These are phyloP conservation scores for Phoma sp. DNA, from an alignment of 2,329 filamentous ascomycete species.

Conservation along the genomic window DNA sequence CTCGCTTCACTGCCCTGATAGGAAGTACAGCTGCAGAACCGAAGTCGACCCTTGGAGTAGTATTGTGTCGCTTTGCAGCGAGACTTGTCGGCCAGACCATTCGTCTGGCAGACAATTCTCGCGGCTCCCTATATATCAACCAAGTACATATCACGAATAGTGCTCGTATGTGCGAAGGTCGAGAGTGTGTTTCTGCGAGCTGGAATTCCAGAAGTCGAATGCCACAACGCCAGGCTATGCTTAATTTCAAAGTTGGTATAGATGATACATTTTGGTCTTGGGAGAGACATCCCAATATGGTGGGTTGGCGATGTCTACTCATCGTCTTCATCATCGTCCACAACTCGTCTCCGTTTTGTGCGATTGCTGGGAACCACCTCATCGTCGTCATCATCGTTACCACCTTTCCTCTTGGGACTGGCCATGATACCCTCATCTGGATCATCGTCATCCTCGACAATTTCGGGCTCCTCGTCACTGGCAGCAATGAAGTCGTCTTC, in stretches of 20 bases:
- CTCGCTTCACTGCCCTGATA: neutral
- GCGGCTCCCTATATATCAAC: no score
- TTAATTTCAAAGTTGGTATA: constrained; percentile 18
- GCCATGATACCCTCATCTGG: constrained; percentile 57
- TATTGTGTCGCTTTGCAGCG: no score
- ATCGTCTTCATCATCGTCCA: constrained; percentile 59
- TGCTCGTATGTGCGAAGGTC: neutral
- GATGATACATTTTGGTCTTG: neutral
- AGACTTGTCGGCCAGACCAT: no score
- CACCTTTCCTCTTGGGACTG: constrained; percentile 50
- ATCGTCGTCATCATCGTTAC: constrained; percentile 48
- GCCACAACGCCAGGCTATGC: constrained; percentile 35
- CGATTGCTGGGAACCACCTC: constrained; percentile 42
- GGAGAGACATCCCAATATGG: neutral
- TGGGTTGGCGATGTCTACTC: constrained; percentile 32
- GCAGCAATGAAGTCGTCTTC: constrained; percentile 80
- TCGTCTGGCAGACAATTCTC: no score
- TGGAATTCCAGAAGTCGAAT: neutral
- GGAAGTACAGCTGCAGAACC: neutral
- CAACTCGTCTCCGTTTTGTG: constrained; percentile 53
- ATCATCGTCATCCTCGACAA: constrained; percentile 65
- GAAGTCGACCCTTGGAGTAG: no score
- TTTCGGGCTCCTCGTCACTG: constrained; percentile 75
- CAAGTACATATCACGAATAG: neutral
- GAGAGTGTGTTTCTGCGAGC: neutral